Evolutionary conservation across 192 early-diverging fungal genomes (phyloP), one percentile per base, ranked within the genome.

Genomic region (Spizellomyces sp.): DNA sequence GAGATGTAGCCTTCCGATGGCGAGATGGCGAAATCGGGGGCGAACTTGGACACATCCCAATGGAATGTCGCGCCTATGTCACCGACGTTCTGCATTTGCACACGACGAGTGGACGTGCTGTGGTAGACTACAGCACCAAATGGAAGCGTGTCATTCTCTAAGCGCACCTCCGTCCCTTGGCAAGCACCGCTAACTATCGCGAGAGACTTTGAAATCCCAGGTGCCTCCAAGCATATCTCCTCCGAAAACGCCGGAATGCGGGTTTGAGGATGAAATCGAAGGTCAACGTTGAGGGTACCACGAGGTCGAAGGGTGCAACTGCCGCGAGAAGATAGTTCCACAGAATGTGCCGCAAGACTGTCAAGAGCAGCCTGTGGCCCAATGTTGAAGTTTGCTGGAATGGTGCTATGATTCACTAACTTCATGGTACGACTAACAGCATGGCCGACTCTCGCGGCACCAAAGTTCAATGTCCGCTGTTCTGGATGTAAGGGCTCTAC

Each of bases 1-100:
- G 86, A 87, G 55, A 88, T 88, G 62, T 88, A 88, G 2, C 86
- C 87, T 63, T 88, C 86, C 9, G 75, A 66, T n/a, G 87, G 82
- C 9, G 84, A 77, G 46, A 88, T 83, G 9, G 86, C 70, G 68
- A 88, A 88, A 50, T 86, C 84, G 0, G 87, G 82, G 9, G 52
- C 48, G 55, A 86, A 83, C 56, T 81, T 73, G 12, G 71, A 15
- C 9, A 62, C 54, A 61, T 88, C 86, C 84, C 84, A 88, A 47
- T 69, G 75, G 66, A 88, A 88, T 43, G 76, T 82, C 0, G 81
- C 67, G 5, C 86, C 87, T 64, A 88, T 82, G 46, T 88, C 87
- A 14, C 87, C 87, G 58, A 72, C 48, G 67, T 88, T 88, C 48
- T 81, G 80, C 41, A 88, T 66, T 64, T 88, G 84, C 8, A 88